Evolutionary conservation across 495 filamentous ascomycete genomes (phyloP).

Genomic region (Penicillium crystallinum): DNA sequence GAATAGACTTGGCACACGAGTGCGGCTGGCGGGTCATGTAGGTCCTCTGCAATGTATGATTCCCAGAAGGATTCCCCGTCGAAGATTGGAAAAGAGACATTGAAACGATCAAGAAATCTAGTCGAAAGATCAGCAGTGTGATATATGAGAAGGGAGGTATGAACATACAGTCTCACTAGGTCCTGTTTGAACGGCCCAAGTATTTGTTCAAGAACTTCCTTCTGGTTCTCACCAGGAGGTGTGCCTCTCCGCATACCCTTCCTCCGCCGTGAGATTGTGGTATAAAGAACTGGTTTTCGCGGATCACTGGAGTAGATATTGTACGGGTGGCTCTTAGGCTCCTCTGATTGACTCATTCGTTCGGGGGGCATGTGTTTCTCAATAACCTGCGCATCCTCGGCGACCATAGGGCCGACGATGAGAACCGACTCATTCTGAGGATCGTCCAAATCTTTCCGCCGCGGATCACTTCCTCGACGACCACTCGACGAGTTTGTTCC

Average conservation of each 20-base stretch:
- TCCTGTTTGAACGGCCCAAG: constrained; percentile 48
- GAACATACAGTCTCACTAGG: constrained; percentile 44
- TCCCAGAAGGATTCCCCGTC: constrained; percentile 47
- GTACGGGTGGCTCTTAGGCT: constrained; percentile 41
- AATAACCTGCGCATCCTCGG: constrained; percentile 49
- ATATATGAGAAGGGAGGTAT: not conserved
- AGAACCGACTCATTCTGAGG: constrained; percentile 45
- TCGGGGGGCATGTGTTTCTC: constrained; percentile 47
- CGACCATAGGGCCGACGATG: constrained; percentile 48
- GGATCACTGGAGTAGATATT: constrained; percentile 48
- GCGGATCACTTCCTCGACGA: constrained; percentile 30
- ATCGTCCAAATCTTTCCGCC: constrained; percentile 35
- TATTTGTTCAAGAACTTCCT: constrained; percentile 51
- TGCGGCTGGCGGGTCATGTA: constrained; percentile 43
- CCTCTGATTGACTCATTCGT: constrained; percentile 31
- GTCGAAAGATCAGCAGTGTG: constrained; percentile 4
- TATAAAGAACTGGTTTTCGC: constrained; percentile 44
- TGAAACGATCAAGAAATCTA: constrained; percentile 48
- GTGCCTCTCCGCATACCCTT: constrained; percentile 43
- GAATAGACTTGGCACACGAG: constrained; percentile 52
- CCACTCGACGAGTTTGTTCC: constrained; percentile 27
- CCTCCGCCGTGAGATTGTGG: constrained; percentile 42
- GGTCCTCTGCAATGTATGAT: constrained; percentile 36
- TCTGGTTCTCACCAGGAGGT: constrained; percentile 48
- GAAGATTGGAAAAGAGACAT: constrained; percentile 50